Percentiles rank a stretch among this genome's conserved stretches.
Conservation (phyloP, 805 yeast genomes). For the Blastobotrys terrestris region DNA sequence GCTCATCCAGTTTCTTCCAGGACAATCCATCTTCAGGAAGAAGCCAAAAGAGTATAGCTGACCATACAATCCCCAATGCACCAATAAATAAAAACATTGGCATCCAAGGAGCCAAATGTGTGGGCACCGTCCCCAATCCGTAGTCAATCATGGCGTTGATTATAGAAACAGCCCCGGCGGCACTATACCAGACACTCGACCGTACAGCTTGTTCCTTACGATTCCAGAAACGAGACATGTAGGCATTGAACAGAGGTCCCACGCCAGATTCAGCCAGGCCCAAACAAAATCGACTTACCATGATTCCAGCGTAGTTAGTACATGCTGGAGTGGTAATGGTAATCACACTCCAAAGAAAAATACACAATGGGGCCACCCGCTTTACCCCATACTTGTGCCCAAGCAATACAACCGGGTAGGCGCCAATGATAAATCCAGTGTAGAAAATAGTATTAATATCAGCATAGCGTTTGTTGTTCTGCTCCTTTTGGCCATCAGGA, state of each 20-base stretch:
- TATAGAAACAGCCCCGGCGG: conserved; percentile 33
- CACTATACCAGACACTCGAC: conserved; percentile 11
- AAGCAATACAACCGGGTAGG: not conserved
- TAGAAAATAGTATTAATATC: not conserved
- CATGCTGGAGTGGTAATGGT: conserved; percentile 36
- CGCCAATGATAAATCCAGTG: not conserved
- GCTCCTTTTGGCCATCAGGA: no score
- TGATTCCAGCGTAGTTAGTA: conserved; percentile 32
- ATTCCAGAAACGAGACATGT: conserved; percentile 6
- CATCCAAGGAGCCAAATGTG: conserved; percentile 39
- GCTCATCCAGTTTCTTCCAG: conserved; percentile 39
- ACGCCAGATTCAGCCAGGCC: conserved; percentile 15
- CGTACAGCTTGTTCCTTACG: conserved; percentile 11
- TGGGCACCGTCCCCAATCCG: conserved; percentile 43
- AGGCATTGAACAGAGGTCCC: conserved; percentile 9
- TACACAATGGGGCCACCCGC: no score
- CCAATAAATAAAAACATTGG: conserved; percentile 48
- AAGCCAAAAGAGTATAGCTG: conserved; percentile 31
- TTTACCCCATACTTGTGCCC: conserved; percentile 1
- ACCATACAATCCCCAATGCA: conserved; percentile 37
- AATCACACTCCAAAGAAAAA: conserved; percentile 37
- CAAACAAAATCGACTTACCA: conserved; percentile 12
- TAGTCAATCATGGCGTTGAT: conserved; percentile 35
- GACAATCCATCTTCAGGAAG: conserved; percentile 54
- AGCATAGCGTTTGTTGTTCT: not conserved